Percentiles rank a stretch among this genome's conserved stretches.
Evolutionary conservation across 768 basidiomycete genomes (phyloP).

Genomic region (Hebeloma cylindrosporum): DNA sequence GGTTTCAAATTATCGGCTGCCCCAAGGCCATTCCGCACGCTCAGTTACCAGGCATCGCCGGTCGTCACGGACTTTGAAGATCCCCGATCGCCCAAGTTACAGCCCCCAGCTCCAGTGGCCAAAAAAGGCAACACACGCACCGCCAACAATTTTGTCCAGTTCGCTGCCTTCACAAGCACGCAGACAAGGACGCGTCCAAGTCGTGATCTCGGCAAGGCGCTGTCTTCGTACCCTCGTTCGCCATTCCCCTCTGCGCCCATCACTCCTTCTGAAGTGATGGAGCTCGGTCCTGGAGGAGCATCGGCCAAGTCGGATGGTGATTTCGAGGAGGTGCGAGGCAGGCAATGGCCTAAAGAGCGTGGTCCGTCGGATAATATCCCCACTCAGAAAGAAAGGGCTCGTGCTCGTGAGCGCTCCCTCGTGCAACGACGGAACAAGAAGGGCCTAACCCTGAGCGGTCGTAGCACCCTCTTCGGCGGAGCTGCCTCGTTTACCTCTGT

Average conservation of each 20-base stretch:
- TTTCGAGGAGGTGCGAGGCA: conserved; percentile 15
- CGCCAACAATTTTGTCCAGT: conserved; percentile 22
- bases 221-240: conserved; percentile 40
- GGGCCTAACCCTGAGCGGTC: conserved; percentile 17
- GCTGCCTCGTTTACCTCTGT: conserved; percentile 18
- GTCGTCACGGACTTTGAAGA: conserved; percentile 34
- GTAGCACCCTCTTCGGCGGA: conserved; percentile 9
- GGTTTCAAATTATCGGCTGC: conserved; percentile 36
- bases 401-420: conserved; percentile 21
- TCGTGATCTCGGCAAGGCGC: conserved; percentile 27
- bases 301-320: conserved; percentile 15
- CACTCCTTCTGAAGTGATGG: conserved; percentile 16
- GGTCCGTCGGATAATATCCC: conserved; percentile 10
- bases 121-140: conserved; percentile 15
- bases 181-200: conserved; percentile 17
- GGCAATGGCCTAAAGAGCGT: conserved; percentile 17
- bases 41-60: conserved; percentile 25
- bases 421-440: conserved; percentile 24
- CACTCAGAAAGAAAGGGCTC: conserved; percentile 16
- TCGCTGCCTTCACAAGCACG: conserved; percentile 23
- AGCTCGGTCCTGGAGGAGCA: conserved; percentile 1
- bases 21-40: conserved; percentile 28
- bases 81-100: conserved; percentile 40
- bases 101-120: conserved; percentile 12
- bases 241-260: conserved; percentile 40